Conservation (phyloP, 805 yeast genomes). For the Sugiyamaella marilandica region DNA sequence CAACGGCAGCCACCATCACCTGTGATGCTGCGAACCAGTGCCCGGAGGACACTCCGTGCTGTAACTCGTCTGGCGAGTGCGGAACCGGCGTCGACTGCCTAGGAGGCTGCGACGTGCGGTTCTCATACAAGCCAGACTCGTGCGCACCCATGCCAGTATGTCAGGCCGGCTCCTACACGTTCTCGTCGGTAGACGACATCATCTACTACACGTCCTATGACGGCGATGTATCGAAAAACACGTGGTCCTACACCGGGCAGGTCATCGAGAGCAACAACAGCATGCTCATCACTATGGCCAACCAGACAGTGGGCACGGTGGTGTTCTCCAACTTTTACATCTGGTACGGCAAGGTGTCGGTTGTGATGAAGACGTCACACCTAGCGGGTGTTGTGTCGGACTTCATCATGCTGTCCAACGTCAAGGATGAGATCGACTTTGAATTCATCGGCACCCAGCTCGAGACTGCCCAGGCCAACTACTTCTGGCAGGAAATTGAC, state of each 20-base stretch:
- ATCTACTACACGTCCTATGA: conserved; percentile 42
- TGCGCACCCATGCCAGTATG: conserved; percentile 88
- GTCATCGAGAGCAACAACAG: conserved; percentile 49
- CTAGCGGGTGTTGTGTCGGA: conserved; percentile 80
- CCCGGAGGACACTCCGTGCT: conserved; percentile 80
- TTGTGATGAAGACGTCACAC: conserved; percentile 67
- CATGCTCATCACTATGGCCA: conserved; percentile 71
- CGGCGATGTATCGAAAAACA: conserved; percentile 64
- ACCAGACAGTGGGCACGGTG: conserved; percentile 69
- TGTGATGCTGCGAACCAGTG: conserved; percentile 58
- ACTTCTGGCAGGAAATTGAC: conserved; percentile 67
- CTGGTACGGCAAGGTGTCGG: conserved; percentile 83
- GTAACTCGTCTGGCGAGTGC: conserved; percentile 74
- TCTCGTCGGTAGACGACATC: conserved; percentile 33
- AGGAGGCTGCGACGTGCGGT: conserved; percentile 82
- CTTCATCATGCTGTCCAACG: conserved; percentile 73
- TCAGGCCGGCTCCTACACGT: conserved; percentile 34
- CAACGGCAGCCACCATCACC: conserved; percentile 25
- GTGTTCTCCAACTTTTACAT: conserved; percentile 71
- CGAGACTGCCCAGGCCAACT: conserved; percentile 68
- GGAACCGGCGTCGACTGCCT: conserved; percentile 75
- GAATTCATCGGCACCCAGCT: conserved; percentile 80
- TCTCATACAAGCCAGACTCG: conserved; percentile 56
- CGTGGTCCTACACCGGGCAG: conserved; percentile 62
- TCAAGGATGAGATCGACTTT: conserved; percentile 85